Evolutionary conservation across 305 asterid genomes (phyloP).

Genomic region (Euphrasia arctica): DNA sequence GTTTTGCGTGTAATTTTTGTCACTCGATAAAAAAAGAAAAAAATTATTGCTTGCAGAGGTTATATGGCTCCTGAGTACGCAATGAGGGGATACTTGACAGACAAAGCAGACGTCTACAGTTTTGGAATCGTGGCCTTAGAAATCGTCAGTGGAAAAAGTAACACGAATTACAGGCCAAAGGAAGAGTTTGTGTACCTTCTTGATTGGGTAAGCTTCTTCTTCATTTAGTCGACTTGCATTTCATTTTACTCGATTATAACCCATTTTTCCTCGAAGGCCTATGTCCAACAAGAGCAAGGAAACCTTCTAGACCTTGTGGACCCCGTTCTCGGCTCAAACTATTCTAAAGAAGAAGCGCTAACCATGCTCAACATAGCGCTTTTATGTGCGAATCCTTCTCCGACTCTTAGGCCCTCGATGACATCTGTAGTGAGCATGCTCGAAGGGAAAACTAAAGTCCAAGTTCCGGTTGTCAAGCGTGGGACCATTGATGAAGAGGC

Average conservation of each 20-base stretch:
- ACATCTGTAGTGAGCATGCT: conserved; percentile 82
- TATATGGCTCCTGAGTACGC: conserved; percentile 98
- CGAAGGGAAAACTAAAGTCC: conserved; percentile 66
- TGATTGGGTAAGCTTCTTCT: conserved; percentile 64
- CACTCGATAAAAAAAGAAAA: neutral
- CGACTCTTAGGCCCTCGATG: conserved; percentile 84
- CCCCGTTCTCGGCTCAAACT: conserved; percentile 58
- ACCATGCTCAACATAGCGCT: conserved; percentile 65
- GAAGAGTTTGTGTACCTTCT: conserved; percentile 94
- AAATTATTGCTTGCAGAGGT: conserved; percentile 50
- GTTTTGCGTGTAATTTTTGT: neutral
- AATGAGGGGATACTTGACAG: conserved; percentile 87
- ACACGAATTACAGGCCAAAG: conserved; percentile 76
- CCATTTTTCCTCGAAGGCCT: conserved; percentile 73
- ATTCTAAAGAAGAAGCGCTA: conserved; percentile 57
- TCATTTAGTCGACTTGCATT: neutral
- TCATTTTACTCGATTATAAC: conserved; percentile 14
- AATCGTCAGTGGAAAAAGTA: conserved; percentile 90
- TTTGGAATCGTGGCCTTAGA: conserved; percentile 84
- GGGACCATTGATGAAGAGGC: conserved; percentile 34
- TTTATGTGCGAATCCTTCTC: conserved; percentile 83
- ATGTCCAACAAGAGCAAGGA: conserved; percentile 90
- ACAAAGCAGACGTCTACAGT: conserved; percentile 94
- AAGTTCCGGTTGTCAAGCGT: conserved; percentile 62
- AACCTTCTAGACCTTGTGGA: conserved; percentile 86